Evolutionary conservation across 441 rosid genomes (phyloP).

Genomic region (Cnidoscolus chayamansa): DNA sequence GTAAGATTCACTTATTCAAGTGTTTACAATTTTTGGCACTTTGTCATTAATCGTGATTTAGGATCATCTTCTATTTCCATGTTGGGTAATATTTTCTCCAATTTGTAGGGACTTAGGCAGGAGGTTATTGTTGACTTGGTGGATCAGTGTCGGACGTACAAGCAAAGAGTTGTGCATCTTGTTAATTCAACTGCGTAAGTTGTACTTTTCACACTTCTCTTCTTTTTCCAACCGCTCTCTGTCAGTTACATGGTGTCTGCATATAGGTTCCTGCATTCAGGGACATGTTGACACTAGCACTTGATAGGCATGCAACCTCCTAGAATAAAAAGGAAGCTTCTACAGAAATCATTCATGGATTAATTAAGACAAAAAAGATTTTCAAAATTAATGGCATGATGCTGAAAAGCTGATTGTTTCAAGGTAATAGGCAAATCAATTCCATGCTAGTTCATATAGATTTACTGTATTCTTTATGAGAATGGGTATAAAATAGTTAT

Average conservation of each 20-base stretch:
- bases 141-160: slow-evolving; percentile 94
- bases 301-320: neutral
- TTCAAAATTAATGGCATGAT: neutral
- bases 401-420: neutral
- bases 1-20: neutral
- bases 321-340: neutral
- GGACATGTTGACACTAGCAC: neutral
- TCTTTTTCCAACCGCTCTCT: neutral
- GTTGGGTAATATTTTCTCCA: slow-evolving; percentile 15
- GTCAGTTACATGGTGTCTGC: neutral
- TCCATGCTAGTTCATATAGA: neutral
- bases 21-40: neutral
- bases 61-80: slow-evolving; percentile 1
- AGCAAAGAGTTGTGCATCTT: slow-evolving; percentile 96
- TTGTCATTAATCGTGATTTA: neutral
- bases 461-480: neutral
- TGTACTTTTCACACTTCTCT: slow-evolving; percentile 18
- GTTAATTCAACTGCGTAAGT: slow-evolving; percentile 97
- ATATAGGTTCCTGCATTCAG: neutral
- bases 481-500: neutral
- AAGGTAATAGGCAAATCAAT: neutral
- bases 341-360: neutral
- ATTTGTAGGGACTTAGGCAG: slow-evolving; percentile 82
- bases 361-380: neutral
- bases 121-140: slow-evolving; percentile 95